phyloP scores from a whole-genome alignment of 495 filamentous ascomycete genomes.

The Penicillium roqueforti region DNA sequence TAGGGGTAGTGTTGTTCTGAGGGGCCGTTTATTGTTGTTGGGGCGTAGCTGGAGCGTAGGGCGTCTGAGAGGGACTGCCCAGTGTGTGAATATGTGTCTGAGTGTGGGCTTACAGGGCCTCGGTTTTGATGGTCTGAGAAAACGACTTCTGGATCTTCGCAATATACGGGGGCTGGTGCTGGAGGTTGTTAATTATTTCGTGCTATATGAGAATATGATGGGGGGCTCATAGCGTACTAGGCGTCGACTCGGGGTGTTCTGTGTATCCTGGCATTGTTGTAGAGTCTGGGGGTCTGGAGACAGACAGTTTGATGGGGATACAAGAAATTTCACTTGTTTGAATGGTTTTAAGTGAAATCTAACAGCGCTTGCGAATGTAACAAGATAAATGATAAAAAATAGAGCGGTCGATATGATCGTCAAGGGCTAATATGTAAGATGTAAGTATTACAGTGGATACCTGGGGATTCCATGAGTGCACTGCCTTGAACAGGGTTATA shows the following conservation, averaged over 20 bases:
- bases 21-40: neutral
- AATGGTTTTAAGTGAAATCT: neutral
- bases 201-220: neutral
- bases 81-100: neutral
- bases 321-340: neutral
- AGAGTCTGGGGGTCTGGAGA: neutral
- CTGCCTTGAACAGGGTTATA: neutral
- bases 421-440: neutral
- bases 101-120: neutral
- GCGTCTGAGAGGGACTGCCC: neutral
- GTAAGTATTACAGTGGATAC: neutral
- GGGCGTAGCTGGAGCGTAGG: neutral
- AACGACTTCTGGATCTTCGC: constrained; percentile 5
- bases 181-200: neutral
- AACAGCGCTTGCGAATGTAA: neutral
- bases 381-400: neutral
- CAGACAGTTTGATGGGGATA: neutral
- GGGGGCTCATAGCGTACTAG: neutral
- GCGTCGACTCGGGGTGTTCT: neutral
- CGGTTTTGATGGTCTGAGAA: neutral
- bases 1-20: constrained; percentile 1
- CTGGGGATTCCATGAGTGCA: neutral
- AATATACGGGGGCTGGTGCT: constrained; percentile 2
- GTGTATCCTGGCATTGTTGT: neutral
- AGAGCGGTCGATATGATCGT: neutral